A percentile compares a stretch with the other conserved stretches of the same genome.
Conservation (phyloP, 495 filamentous ascomycete species). For the Penicillium paxilli region DNA sequence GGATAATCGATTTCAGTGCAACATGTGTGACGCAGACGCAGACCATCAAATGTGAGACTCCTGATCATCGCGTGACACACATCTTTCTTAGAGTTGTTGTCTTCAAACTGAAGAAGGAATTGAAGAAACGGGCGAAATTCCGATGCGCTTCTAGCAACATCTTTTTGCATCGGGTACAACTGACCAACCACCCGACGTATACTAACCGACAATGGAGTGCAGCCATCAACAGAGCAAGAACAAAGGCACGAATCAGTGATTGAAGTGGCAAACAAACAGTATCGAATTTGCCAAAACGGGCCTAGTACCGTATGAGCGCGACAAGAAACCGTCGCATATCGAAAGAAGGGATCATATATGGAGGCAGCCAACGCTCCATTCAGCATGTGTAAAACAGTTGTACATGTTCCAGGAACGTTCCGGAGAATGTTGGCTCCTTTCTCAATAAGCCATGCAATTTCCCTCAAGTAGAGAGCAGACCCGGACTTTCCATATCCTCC, state of each 20-base stretch:
- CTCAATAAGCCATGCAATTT: conserved; percentile 1
- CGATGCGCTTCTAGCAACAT: background rate
- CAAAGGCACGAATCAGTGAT: background rate
- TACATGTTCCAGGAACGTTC: background rate
- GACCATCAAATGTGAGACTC: conserved; percentile 8
- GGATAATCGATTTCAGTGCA: background rate
- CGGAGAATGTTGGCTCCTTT: conserved; percentile 1
- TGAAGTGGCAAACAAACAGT: background rate
- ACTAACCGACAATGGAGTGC: conserved; percentile 3
- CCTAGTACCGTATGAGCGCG: background rate
- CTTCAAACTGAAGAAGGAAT: background rate
- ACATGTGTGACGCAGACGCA: conserved; percentile 7
- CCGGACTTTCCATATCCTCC: background rate
- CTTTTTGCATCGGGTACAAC: background rate
- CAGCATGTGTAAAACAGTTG: background rate
- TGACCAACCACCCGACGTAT: background rate
- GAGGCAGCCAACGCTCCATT: background rate
- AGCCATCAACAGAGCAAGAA: conserved; percentile 6
- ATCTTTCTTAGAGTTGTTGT: conserved; percentile 3
- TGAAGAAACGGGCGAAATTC: background rate
- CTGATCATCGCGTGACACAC: conserved; percentile 3
- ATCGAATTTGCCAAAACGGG: background rate
- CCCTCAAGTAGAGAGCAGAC: too few species aligned
- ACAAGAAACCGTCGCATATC: too few species aligned
- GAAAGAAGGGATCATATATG: background rate